These are phyloP conservation scores for Phalaenopsis aphrodite DNA, from an alignment of 106 monocot genomes.

Conservation along the genomic window DNA sequence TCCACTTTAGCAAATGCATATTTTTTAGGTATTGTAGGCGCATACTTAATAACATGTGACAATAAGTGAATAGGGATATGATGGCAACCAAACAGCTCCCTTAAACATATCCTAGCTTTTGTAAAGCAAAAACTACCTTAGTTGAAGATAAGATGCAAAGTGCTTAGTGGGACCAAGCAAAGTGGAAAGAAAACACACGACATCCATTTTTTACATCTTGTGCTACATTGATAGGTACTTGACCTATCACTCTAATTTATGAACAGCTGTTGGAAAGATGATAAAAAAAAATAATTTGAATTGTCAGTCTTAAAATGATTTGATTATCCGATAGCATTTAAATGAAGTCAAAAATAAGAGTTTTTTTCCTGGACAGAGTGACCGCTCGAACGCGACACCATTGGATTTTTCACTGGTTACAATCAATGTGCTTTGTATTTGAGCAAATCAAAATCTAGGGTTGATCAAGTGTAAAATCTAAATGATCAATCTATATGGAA, in stretches of 20 bases:
- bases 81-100: not conserved
- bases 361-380: too few species aligned
- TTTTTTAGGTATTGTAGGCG: too few species aligned
- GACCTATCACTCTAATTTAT: not conserved
- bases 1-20: too few species aligned
- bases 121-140: not conserved
- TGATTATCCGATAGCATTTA: not conserved
- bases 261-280: not conserved
- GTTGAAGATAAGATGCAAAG: not conserved
- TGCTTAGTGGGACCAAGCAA: not conserved
- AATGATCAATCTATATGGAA: not conserved
- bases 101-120: not conserved
- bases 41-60: not conserved
- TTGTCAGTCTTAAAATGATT: not conserved
- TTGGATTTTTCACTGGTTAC: too few species aligned
- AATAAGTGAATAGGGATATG: not conserved
- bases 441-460: not conserved
- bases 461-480: not conserved
- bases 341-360: not conserved
- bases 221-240: not conserved
- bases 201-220: not conserved
- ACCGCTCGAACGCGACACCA: too few species aligned
- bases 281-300: not conserved
- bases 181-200: not conserved
- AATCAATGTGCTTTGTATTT: too few species aligned